A percentile compares a stretch with the other conserved stretches of the same genome.
Evolutionary conservation across 768 basidiomycete genomes (phyloP).

Genomic region (Suillus paluster): DNA sequence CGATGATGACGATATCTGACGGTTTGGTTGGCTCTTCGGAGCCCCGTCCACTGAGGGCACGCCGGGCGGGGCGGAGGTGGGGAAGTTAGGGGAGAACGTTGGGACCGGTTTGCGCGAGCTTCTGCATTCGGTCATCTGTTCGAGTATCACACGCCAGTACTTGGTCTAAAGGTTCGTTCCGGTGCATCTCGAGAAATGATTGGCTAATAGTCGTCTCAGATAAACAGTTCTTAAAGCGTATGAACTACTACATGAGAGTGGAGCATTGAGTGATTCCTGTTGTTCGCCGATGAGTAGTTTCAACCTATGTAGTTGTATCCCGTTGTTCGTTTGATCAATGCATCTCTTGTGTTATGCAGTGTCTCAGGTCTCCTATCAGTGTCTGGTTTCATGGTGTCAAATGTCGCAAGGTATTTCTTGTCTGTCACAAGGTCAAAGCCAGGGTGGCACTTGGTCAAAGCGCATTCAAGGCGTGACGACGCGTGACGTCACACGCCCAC

Average conservation of each 20-base stretch:
- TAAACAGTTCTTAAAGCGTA: constrained; percentile 3
- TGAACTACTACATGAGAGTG: constrained; percentile 17
- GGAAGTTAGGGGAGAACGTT: constrained; percentile 6
- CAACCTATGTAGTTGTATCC: constrained; percentile 31
- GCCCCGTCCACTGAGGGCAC: constrained; percentile 69
- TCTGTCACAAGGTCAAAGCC: neutral
- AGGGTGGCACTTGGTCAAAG: constrained; percentile 4
- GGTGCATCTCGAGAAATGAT: no score
- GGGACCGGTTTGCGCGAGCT: neutral
- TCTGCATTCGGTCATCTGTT: neutral
- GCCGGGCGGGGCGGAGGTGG: constrained; percentile 66
- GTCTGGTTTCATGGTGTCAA: neutral
- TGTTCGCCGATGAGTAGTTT: constrained; percentile 30
- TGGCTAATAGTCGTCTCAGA: neutral
- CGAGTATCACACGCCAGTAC: neutral
- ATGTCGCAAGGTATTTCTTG: neutral
- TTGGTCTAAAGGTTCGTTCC: constrained; percentile 1
- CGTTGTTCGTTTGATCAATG: constrained; percentile 31
- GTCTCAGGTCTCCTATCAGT: neutral
- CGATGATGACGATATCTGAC: constrained; percentile 80
- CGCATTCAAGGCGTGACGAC: constrained; percentile 19
- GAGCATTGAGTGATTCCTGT: constrained; percentile 4
- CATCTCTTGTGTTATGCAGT: constrained; percentile 8
- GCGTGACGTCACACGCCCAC: constrained; percentile 38
- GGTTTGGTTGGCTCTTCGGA: constrained; percentile 84